A percentile compares a stretch with the other conserved stretches of the same genome.
phyloP scores from a whole-genome alignment of 768 basidiomycete genomes.

The Trametes meyenii region DNA sequence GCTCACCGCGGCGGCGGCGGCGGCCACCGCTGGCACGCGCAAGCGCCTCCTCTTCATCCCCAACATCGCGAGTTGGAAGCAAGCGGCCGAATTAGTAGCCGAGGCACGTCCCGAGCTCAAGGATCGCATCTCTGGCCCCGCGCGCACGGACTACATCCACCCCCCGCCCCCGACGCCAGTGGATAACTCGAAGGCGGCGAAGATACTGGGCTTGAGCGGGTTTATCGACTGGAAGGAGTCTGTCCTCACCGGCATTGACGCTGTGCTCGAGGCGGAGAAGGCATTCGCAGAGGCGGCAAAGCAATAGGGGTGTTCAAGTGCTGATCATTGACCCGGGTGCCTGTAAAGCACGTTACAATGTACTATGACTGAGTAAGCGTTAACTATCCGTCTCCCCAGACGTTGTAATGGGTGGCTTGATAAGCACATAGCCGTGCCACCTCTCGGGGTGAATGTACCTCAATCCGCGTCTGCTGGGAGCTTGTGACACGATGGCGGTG shows the following conservation, averaged over 20 bases:
- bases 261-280: constrained; percentile 22
- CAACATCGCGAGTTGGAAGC: constrained; percentile 4
- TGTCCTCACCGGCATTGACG: constrained; percentile 23
- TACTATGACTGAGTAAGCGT: too few relatives aligned
- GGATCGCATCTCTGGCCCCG: constrained; percentile 7
- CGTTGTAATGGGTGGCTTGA: too few relatives aligned
- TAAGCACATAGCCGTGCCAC: too few relatives aligned
- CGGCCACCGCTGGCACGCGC: constrained; percentile 1
- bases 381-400: too few relatives aligned
- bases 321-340: too few relatives aligned
- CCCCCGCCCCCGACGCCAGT: not conserved
- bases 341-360: too few relatives aligned
- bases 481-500: too few relatives aligned
- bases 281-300: constrained; percentile 12
- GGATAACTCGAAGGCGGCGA: constrained; percentile 17
- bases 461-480: too few relatives aligned
- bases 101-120: constrained; percentile 17
- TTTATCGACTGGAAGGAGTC: constrained; percentile 14
- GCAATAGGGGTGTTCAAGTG: too few relatives aligned
- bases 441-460: too few relatives aligned
- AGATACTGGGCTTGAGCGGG: constrained; percentile 22
- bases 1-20: constrained; percentile 12
- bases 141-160: not conserved
- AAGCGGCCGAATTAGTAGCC: constrained; percentile 7
- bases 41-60: constrained; percentile 18